A percentile compares a stretch with the other conserved stretches of the same genome.
These are phyloP conservation scores for Alternaria angustiovoidea DNA, from an alignment of 2,329 filamentous ascomycete genomes.

Conservation along the genomic window DNA sequence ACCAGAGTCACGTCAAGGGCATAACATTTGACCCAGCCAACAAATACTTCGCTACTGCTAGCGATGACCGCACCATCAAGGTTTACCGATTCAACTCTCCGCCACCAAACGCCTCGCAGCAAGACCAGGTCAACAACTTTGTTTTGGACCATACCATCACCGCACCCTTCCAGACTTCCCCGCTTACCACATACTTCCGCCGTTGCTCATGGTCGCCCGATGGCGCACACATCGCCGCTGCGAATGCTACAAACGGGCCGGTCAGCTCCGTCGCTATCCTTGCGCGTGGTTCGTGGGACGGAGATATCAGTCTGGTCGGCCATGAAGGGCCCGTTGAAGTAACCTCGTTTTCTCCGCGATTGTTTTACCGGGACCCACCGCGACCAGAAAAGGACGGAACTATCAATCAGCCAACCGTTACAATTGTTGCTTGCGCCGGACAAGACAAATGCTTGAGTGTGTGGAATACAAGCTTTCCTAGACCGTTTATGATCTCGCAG, in stretches of 20 bases:
- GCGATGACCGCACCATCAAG: slow-evolving; percentile 95
- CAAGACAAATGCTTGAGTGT: slow-evolving; percentile 96
- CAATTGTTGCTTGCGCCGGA: slow-evolving; percentile 94
- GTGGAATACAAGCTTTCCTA: slow-evolving; percentile 95
- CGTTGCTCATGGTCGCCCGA: slow-evolving; percentile 98
- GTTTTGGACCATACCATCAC: slow-evolving; percentile 91
- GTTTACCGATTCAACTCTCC: slow-evolving; percentile 93
- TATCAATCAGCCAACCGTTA: slow-evolving; percentile 68
- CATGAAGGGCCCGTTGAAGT: slow-evolving; percentile 98
- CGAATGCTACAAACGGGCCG: slow-evolving; percentile 95
- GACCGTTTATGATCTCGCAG: slow-evolving; percentile 88
- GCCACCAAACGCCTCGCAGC: slow-evolving; percentile 86
- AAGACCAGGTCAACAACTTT: slow-evolving; percentile 98
- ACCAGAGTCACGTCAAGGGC: slow-evolving; percentile 98
- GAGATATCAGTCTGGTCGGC: slow-evolving; percentile 95
- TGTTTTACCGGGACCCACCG: slow-evolving; percentile 78
- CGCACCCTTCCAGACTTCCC: slow-evolving; percentile 86
- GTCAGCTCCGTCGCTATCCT: slow-evolving; percentile 98
- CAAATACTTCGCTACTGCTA: slow-evolving; percentile 98
- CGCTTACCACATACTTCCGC: slow-evolving; percentile 95
- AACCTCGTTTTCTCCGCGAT: slow-evolving; percentile 91
- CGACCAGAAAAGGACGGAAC: slow-evolving; percentile 60
- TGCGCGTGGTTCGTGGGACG: slow-evolving; percentile 89
- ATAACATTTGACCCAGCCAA: slow-evolving; percentile 98
- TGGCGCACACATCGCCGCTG: slow-evolving; percentile 94